A percentile compares a stretch with the other conserved stretches of the same genome.
These are phyloP conservation scores for Sanghuangporus sanghuang DNA, from an alignment of 1,284 basidiomycete species.

Conservation along the genomic window DNA sequence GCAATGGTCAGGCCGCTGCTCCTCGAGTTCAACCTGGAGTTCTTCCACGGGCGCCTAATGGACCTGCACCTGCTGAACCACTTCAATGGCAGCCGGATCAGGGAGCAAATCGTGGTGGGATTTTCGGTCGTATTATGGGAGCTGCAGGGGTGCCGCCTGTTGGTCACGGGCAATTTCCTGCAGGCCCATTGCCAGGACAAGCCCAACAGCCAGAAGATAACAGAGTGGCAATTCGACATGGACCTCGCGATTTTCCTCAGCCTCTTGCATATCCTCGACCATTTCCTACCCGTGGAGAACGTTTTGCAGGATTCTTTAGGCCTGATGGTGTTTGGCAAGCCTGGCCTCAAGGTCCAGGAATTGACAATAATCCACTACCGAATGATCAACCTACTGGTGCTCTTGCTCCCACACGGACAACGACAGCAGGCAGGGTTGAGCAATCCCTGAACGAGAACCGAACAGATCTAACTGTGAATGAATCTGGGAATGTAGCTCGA, in stretches of 20 bases:
- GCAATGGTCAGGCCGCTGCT: slow-evolving; percentile 8
- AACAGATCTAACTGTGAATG: background rate
- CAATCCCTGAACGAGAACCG: slow-evolving; percentile 1
- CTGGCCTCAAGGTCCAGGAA: background rate
- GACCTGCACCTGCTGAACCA: background rate
- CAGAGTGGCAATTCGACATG: background rate
- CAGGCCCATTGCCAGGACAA: slow-evolving; percentile 13
- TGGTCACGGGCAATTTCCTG: slow-evolving; percentile 19
- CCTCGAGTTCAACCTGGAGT: slow-evolving; percentile 5
- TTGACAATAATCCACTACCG: background rate
- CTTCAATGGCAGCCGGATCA: slow-evolving; percentile 10
- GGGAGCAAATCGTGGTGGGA: slow-evolving; percentile 10
- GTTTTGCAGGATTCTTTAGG: slow-evolving; percentile 13
- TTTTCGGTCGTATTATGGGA: slow-evolving; percentile 16
- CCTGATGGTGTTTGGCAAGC: slow-evolving; percentile 17
- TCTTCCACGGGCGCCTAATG: slow-evolving; percentile 1
- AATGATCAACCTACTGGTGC: background rate
- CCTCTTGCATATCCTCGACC: slow-evolving; percentile 1
- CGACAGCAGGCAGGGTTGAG: background rate
- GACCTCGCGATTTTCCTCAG: background rate
- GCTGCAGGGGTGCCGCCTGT: slow-evolving; percentile 17
- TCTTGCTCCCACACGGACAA: slow-evolving; percentile 12
- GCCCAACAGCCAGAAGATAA: slow-evolving; percentile 5
- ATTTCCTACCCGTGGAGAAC: background rate
- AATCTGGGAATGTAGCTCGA: background rate